These are phyloP conservation scores for Phylloporus sp. DNA, from an alignment of 1,284 basidiomycete species.

Conservation along the genomic window DNA sequence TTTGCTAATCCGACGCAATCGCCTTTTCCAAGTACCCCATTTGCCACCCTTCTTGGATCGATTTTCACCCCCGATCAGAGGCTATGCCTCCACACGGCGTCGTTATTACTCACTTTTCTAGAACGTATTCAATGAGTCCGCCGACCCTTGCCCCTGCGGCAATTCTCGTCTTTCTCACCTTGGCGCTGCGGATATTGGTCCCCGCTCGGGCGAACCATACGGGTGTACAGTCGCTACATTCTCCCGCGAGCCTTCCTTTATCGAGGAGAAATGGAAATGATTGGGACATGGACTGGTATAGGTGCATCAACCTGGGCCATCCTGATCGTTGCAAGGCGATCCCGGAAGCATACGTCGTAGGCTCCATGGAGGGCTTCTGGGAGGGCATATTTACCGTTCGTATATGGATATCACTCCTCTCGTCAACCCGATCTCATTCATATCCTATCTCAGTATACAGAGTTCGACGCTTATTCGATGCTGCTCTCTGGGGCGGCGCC, in stretches of 20 bases:
- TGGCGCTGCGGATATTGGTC: slow-evolving; percentile 48
- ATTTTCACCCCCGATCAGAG: slow-evolving; percentile 48
- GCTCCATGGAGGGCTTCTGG: slow-evolving; percentile 76
- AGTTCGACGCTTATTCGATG: slow-evolving; percentile 69
- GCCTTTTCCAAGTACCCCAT: slow-evolving; percentile 55
- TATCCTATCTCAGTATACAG: slow-evolving; percentile 59
- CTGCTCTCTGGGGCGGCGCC: slow-evolving; percentile 67
- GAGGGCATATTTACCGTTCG: slow-evolving; percentile 75
- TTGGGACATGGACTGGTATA: slow-evolving; percentile 65
- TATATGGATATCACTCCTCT: slow-evolving; percentile 6
- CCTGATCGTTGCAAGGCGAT: slow-evolving; percentile 36
- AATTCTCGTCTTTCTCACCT: slow-evolving; percentile 66
- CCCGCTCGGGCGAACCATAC: slow-evolving; percentile 37
- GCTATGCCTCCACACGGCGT: slow-evolving; percentile 23
- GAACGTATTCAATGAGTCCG: slow-evolving; percentile 46
- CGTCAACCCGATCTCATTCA: slow-evolving; percentile 1
- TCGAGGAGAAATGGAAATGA: slow-evolving; percentile 41
- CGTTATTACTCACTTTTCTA: slow-evolving; percentile 49
- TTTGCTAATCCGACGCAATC: slow-evolving; percentile 11
- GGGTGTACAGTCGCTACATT: slow-evolving; percentile 41
- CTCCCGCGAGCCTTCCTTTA: slow-evolving; percentile 31
- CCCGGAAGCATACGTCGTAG: slow-evolving; percentile 55
- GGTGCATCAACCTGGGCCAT: slow-evolving; percentile 50
- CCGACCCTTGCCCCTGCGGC: slow-evolving; percentile 69
- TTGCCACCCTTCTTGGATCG: slow-evolving; percentile 58